These are phyloP conservation scores for Primulina tabacum DNA, from an alignment of 257 asterid species.

Conservation along the genomic window DNA sequence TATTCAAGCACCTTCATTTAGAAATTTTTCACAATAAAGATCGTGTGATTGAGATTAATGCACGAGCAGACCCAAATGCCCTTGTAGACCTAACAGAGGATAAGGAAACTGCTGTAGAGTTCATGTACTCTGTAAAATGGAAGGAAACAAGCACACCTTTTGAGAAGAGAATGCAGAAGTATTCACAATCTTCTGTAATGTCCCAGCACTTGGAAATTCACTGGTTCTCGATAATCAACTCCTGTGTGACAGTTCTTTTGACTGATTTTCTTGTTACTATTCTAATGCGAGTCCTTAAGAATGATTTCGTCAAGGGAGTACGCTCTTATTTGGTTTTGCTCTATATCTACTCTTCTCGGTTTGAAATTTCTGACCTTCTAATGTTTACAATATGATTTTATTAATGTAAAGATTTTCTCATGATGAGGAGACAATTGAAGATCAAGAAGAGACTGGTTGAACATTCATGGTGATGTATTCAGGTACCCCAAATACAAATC, in stretches of 20 bases:
- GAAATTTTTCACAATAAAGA: conserved; percentile 43
- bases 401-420: conserved; percentile 40
- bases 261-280: conserved; percentile 60
- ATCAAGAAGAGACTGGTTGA: conserved; percentile 65
- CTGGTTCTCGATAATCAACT: conserved; percentile 62
- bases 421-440: conserved; percentile 58
- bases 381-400: neutral
- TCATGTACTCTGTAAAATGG: conserved; percentile 53
- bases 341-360: neutral
- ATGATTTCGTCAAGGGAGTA: conserved; percentile 53
- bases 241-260: conserved; percentile 62
- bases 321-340: neutral
- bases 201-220: conserved; percentile 61
- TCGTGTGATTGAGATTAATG: conserved; percentile 49
- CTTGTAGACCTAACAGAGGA: conserved; percentile 51
- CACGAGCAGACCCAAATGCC: conserved; percentile 48
- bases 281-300: conserved; percentile 59
- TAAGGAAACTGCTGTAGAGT: conserved; percentile 46
- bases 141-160: conserved; percentile 49
- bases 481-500: conserved; percentile 54
- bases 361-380: neutral
- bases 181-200: conserved; percentile 46
- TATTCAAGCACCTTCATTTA: conserved; percentile 46
- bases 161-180: conserved; percentile 58
- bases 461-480: conserved; percentile 63